These are phyloP conservation scores for Cutaneotrichosporon mucoides DNA, from an alignment of 1,284 basidiomycete species.

Conservation along the genomic window DNA sequence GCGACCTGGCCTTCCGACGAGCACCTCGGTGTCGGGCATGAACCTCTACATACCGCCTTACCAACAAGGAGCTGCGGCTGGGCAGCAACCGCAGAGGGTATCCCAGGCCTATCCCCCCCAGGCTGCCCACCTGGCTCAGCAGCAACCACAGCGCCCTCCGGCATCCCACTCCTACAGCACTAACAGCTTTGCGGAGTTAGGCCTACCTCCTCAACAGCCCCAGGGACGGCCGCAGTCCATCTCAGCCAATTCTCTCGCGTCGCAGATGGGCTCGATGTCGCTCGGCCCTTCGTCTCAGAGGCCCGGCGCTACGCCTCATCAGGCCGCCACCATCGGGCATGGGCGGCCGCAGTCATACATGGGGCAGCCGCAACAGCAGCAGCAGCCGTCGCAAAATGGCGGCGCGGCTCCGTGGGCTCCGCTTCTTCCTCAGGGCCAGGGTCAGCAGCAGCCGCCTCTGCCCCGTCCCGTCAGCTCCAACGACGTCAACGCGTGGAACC, in stretches of 20 bases:
- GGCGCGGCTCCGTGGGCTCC: constrained; percentile 35
- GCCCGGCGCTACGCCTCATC: background rate
- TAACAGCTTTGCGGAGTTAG: constrained; percentile 38
- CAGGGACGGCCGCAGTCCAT: constrained; percentile 6
- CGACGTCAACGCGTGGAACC: background rate
- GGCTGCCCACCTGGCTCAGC: background rate
- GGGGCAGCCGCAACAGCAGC: background rate
- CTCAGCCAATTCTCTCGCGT: constrained; percentile 31
- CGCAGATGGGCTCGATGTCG: constrained; percentile 39
- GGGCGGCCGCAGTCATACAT: background rate
- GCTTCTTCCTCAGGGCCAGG: constrained; percentile 24
- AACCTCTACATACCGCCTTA: constrained; percentile 47
- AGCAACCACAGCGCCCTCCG: background rate
- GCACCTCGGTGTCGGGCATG: constrained; percentile 42
- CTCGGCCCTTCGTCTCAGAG: constrained; percentile 22
- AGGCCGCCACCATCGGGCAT: background rate
- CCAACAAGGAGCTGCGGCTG: constrained; percentile 15
- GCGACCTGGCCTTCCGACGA: constrained; percentile 25
- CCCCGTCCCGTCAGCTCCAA: constrained; percentile 5
- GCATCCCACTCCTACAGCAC: background rate
- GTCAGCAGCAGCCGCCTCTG: constrained; percentile 7
- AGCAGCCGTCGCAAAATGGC: background rate
- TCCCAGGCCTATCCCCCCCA: background rate
- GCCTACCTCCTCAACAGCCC: constrained; percentile 32
- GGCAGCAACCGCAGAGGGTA: background rate